A percentile compares a stretch with the other conserved stretches of the same genome.
Evolutionary conservation across 1,284 basidiomycete genomes (phyloP).

Genomic region (Phaffia rhodozyma): DNA sequence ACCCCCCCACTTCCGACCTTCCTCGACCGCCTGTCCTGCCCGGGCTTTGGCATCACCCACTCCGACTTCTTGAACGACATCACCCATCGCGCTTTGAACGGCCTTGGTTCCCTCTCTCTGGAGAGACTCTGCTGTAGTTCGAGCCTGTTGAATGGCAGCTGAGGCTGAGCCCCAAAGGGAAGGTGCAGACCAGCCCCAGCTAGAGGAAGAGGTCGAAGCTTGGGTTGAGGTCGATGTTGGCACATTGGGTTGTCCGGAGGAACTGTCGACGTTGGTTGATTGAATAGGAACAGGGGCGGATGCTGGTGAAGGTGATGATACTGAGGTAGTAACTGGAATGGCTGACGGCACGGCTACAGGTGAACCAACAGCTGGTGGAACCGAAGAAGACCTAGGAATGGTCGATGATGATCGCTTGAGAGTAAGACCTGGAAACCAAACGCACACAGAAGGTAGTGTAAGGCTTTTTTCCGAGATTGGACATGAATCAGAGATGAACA

Average conservation of each 20-base stretch:
- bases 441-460: not conserved
- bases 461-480: not conserved
- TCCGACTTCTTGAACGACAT: slow-evolving; percentile 10
- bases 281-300: slow-evolving; percentile 17
- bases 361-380: slow-evolving; percentile 18
- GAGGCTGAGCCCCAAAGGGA: slow-evolving; percentile 74
- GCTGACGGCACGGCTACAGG: not conserved
- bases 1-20: slow-evolving; percentile 46
- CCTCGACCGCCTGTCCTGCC: slow-evolving; percentile 55
- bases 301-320: slow-evolving; percentile 11
- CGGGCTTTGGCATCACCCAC: slow-evolving; percentile 25
- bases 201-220: slow-evolving; percentile 11
- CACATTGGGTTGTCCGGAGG: slow-evolving; percentile 20
- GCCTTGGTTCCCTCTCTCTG: slow-evolving; percentile 62
- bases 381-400: slow-evolving; percentile 18
- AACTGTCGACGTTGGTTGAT: slow-evolving; percentile 10
- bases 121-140: slow-evolving; percentile 76
- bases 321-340: not conserved
- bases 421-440: slow-evolving; percentile 6
- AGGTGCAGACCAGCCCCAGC: slow-evolving; percentile 39
- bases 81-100: slow-evolving; percentile 11
- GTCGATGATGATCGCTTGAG: slow-evolving; percentile 1
- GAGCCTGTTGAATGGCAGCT: slow-evolving; percentile 74
- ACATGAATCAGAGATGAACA: not conserved
- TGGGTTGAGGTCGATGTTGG: slow-evolving; percentile 19